Percentiles rank a stretch among this genome's conserved stretches.
These are phyloP conservation scores for Phytophthora europaea DNA, from an alignment of 352 stramenopile genomes.

Conservation along the genomic window DNA sequence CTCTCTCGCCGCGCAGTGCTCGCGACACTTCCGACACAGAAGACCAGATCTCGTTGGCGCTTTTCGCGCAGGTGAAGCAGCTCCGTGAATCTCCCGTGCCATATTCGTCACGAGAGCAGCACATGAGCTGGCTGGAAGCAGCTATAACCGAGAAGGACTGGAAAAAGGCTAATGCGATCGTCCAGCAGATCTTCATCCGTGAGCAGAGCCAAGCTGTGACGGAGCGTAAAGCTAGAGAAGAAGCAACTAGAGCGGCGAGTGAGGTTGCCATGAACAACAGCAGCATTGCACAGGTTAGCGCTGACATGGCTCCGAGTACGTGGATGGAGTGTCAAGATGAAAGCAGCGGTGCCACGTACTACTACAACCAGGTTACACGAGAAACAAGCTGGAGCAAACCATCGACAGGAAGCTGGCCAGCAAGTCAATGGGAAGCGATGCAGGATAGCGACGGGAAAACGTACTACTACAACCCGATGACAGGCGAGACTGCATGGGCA, in stretches of 20 bases:
- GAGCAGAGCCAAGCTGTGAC: conserved; percentile 60
- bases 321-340: conserved; percentile 49
- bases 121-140: conserved; percentile 79
- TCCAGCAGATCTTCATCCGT: conserved; percentile 78
- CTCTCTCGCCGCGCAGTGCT: conserved; percentile 77
- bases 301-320: neutral
- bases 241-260: conserved; percentile 4
- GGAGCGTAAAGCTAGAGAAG: conserved; percentile 27
- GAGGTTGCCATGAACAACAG: neutral
- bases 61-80: conserved; percentile 61
- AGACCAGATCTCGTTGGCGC: conserved; percentile 70
- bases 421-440: conserved; percentile 26
- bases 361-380: conserved; percentile 50
- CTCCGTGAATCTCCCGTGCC: conserved; percentile 57
- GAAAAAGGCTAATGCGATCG: conserved; percentile 72
- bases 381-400: conserved; percentile 57
- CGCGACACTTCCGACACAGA: conserved; percentile 53
- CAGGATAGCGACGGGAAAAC: conserved; percentile 41
- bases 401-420: neutral
- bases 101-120: conserved; percentile 64
- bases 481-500: conserved; percentile 49
- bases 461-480: conserved; percentile 55
- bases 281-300: neutral
- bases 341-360: conserved; percentile 51
- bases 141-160: conserved; percentile 71